Conservation (phyloP, 176 grass and related monocot species). For the Juncus effusus region DNA sequence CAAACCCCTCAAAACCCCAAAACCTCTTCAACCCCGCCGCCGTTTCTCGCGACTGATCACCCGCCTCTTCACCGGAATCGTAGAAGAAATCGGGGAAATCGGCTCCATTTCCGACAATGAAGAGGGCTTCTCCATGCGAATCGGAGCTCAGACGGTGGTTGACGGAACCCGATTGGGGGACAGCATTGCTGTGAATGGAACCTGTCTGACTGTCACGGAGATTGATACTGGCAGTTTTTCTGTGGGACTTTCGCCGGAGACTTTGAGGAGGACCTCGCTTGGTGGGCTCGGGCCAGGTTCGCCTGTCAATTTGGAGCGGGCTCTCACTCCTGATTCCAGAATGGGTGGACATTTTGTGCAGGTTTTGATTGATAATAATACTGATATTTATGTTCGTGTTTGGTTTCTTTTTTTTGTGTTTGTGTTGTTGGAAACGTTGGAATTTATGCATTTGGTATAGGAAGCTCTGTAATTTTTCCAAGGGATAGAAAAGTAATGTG, state of each 20-base stretch:
- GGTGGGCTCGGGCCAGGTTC: slow-evolving; percentile 38
- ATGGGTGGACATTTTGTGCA: slow-evolving; percentile 94
- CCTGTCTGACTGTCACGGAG: slow-evolving; percentile 80
- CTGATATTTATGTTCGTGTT: no score
- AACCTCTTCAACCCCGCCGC: slow-evolving; percentile 24
- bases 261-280: slow-evolving; percentile 66
- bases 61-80: slow-evolving; percentile 85
- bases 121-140: slow-evolving; percentile 44
- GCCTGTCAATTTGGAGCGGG: slow-evolving; percentile 74
- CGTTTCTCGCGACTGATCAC: slow-evolving; percentile 27
- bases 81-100: slow-evolving; percentile 73
- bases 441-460: no score
- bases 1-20: slow-evolving; percentile 24
- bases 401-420: no score
- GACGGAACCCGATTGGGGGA: slow-evolving; percentile 63
- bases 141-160: slow-evolving; percentile 53
- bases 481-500: no score
- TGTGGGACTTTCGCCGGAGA: slow-evolving; percentile 81
- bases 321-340: slow-evolving; percentile 59
- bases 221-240: slow-evolving; percentile 56
- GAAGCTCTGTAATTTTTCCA: no score
- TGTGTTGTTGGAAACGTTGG: no score
- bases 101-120: slow-evolving; percentile 29
- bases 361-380: neutral
- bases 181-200: slow-evolving; percentile 72